Percentiles rank a stretch among this genome's conserved stretches.
phyloP scores from a whole-genome alignment of 2,329 filamentous ascomycete species.

The Ophiostoma triangulosporum region DNA sequence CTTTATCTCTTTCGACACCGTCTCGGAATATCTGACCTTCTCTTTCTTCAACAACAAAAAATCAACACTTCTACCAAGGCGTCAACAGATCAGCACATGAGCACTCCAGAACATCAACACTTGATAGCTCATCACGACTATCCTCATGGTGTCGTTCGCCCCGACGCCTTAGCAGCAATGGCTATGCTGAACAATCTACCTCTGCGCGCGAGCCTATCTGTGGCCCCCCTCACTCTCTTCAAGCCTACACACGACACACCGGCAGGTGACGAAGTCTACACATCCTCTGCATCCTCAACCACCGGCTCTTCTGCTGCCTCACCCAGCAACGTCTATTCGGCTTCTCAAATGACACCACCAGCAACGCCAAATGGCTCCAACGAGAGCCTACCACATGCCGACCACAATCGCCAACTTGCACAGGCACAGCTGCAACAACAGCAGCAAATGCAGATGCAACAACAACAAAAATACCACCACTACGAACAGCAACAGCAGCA shows the following conservation, averaged over 20 bases:
- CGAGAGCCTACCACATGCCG: slow-evolving; percentile 38
- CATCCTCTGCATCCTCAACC: slow-evolving; percentile 48
- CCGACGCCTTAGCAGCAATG: slow-evolving; percentile 23
- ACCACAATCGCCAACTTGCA: slow-evolving; percentile 17
- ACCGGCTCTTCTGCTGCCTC: slow-evolving; percentile 1
- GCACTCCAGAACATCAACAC: neutral
- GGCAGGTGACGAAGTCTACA: slow-evolving; percentile 19
- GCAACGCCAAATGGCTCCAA: slow-evolving; percentile 57
- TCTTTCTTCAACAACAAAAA: neutral
- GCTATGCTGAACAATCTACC: slow-evolving; percentile 34
- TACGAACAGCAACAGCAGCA: slow-evolving; percentile 1
- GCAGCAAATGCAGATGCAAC: neutral
- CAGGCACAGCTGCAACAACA: neutral
- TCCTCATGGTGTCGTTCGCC: slow-evolving; percentile 12
- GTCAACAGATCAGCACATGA: neutral
- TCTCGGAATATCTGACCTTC: neutral
- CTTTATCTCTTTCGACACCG: neutral
- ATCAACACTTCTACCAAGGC: no score
- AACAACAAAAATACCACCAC: neutral
- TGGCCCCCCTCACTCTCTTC: slow-evolving; percentile 44
- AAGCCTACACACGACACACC: slow-evolving; percentile 23
- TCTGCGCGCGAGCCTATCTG: slow-evolving; percentile 44
- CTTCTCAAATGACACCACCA: slow-evolving; percentile 62
- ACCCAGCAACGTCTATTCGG: slow-evolving; percentile 28
- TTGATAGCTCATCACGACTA: no score